These are phyloP conservation scores for Dothideomycetes sp. DNA, from an alignment of 2,329 filamentous ascomycete species.

Conservation along the genomic window DNA sequence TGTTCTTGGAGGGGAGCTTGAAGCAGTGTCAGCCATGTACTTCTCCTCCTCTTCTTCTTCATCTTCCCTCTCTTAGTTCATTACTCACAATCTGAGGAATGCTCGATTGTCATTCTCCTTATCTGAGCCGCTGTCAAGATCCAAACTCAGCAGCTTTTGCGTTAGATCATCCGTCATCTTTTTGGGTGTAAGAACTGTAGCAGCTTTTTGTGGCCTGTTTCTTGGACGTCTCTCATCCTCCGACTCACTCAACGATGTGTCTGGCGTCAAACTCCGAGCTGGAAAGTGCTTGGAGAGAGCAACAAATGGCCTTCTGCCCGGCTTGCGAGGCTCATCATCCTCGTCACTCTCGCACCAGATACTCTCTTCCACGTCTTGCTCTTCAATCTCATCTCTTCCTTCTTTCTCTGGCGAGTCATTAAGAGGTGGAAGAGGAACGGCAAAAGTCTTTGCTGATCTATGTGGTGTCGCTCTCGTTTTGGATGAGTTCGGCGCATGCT, in stretches of 20 bases:
- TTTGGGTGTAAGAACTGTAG: not conserved
- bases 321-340: not conserved
- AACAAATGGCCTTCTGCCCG: not conserved
- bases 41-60: too few relatives aligned
- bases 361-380: conserved; percentile 26
- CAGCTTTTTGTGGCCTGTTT: not conserved
- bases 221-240: conserved; percentile 8
- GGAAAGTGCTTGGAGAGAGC: not conserved
- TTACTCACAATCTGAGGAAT: conserved; percentile 19
- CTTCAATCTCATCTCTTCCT: conserved; percentile 16
- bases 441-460: conserved; percentile 1
- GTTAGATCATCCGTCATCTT: conserved; percentile 4
- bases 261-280: not conserved
- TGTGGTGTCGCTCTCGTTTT: conserved; percentile 11
- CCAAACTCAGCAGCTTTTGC: conserved; percentile 1
- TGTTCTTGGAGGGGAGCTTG: conserved; percentile 9
- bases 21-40: not conserved
- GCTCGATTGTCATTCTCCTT: conserved; percentile 23
- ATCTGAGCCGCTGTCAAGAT: conserved; percentile 19
- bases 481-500: too few relatives aligned
- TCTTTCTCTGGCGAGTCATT: conserved; percentile 2
- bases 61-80: not conserved
- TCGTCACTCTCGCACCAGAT: conserved; percentile 25
- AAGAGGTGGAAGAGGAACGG: conserved; percentile 1
- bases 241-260: conserved; percentile 3